Evolutionary conservation across 164 flowering plant species (phyloP).

Genomic region (Malania oleifera): DNA sequence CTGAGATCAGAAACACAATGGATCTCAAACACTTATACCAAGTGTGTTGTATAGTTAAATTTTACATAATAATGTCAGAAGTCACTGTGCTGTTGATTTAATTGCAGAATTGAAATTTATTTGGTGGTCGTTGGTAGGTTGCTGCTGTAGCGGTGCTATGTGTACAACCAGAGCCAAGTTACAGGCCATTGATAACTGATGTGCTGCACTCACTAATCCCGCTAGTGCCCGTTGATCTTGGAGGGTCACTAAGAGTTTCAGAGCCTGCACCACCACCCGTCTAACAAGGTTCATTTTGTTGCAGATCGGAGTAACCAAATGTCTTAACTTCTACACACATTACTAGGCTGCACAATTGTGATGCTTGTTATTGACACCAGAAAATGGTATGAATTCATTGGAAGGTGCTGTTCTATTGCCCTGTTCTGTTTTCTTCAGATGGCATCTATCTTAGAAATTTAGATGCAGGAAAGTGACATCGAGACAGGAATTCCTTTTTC

Average conservation of each 20-base stretch:
- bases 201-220: constrained; percentile 63
- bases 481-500: no score
- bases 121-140: constrained; percentile 24
- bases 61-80: neutral
- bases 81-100: neutral
- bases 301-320: no score
- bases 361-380: no score
- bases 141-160: constrained; percentile 67
- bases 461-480: no score
- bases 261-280: constrained; percentile 14
- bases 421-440: no score
- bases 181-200: constrained; percentile 56
- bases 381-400: no score
- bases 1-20: constrained; percentile 71
- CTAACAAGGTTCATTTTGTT: no score
- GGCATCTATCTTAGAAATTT: no score
- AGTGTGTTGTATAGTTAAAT: constrained; percentile 8
- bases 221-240: constrained; percentile 50
- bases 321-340: no score
- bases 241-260: constrained; percentile 46
- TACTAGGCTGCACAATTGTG: no score
- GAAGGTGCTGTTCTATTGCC: no score
- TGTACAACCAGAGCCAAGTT: constrained; percentile 61
- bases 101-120: neutral
- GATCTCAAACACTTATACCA: constrained; percentile 64